These are phyloP conservation scores for Trichoderma lentiforme DNA, from an alignment of 2,329 filamentous ascomycete species.

Conservation along the genomic window DNA sequence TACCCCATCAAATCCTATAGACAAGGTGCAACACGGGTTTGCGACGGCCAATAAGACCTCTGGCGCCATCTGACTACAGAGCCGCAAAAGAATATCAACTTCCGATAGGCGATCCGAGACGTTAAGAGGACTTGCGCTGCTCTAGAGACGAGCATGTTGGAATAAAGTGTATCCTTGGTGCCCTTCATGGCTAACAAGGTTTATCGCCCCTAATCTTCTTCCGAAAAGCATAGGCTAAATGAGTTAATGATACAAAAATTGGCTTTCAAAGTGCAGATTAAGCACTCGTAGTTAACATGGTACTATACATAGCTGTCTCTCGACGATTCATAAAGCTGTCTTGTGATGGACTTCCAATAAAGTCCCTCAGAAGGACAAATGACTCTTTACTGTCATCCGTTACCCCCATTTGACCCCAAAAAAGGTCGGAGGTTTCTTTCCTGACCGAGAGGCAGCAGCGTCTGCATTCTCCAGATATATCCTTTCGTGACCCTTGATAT, in stretches of 20 bases:
- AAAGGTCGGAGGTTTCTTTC: conserved; percentile 49
- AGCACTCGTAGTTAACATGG: neutral
- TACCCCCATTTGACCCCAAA: conserved; percentile 60
- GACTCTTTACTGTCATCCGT: neutral
- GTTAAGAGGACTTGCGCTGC: neutral
- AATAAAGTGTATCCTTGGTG: neutral
- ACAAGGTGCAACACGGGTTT: neutral
- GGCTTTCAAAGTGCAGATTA: neutral
- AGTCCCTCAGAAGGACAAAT: neutral
- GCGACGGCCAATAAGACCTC: neutral
- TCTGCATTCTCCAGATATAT: conserved; percentile 65
- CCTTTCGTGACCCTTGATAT: conserved; percentile 67
- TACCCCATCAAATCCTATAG: neutral
- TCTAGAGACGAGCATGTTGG: neutral
- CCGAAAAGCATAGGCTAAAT: neutral
- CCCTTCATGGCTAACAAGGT: neutral
- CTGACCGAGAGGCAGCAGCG: conserved; percentile 32
- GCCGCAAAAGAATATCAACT: neutral
- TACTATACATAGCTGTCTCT: neutral
- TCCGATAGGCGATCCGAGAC: neutral
- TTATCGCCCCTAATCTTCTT: neutral
- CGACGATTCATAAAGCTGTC: neutral
- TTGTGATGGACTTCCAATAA: neutral
- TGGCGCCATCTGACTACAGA: neutral
- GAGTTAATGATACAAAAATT: neutral